Evolutionary conservation across 495 filamentous ascomycete genomes (phyloP).

Genomic region (Articulospora tetracladia): DNA sequence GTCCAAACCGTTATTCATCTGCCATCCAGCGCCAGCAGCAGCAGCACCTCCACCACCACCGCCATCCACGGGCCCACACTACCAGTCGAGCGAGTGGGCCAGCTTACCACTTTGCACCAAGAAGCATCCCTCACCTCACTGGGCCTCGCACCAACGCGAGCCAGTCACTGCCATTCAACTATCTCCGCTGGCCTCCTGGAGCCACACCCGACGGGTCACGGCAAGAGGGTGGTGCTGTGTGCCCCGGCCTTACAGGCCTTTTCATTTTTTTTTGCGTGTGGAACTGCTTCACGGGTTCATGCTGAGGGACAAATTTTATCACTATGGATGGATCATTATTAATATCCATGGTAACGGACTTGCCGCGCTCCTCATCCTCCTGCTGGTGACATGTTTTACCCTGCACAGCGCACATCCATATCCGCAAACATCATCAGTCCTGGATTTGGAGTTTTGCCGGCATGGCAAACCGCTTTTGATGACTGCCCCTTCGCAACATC

Average conservation of each 20-base stretch:
- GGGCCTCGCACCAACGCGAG: neutral
- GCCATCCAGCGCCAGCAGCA: conserved; percentile 4
- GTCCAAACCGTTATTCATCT: conserved; percentile 23
- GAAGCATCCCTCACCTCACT: neutral
- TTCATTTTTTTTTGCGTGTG: neutral
- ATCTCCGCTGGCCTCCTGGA: neutral
- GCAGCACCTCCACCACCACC: neutral
- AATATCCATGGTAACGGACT: conserved; percentile 9
- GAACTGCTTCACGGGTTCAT: conserved; percentile 15
- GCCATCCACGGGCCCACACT: conserved; percentile 4
- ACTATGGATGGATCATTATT: neutral
- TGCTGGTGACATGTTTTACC: neutral
- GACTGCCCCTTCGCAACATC: neutral
- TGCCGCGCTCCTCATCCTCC: conserved; percentile 11
- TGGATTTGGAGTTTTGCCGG: conserved; percentile 15
- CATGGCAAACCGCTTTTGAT: neutral
- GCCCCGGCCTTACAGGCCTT: conserved; percentile 1
- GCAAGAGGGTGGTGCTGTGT: neutral
- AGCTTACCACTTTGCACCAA: neutral
- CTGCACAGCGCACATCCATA: neutral
- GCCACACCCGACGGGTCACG: neutral
- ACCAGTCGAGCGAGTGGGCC: neutral
- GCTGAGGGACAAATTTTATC: conserved; percentile 5
- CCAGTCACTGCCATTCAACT: neutral
- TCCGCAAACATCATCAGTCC: neutral